Base-by-base conservation (phyloP, 257 asterid species). In the Ligustrum vulgare region DNA sequence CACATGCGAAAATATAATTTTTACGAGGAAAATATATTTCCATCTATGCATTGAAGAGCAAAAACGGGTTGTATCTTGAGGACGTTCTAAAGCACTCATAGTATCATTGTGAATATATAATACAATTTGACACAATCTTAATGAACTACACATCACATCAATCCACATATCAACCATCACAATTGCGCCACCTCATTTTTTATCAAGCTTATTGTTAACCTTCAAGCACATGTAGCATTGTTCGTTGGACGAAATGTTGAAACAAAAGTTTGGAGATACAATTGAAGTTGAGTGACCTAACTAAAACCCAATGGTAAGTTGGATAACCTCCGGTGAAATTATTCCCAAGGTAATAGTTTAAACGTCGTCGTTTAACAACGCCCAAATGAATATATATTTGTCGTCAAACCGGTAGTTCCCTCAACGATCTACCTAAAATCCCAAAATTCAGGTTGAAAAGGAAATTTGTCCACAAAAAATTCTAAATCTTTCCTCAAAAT, bases 391-490 rank as follows among this genome's bases (percentile, higher is more conserved):
- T 54, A 69, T 75, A 81, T 70, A 51, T 16, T 72, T 67, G 4
- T 72, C 83, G 88, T 85, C 88, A 82, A 79, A 86, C 66, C 70
- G 54, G 2, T 25, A 6, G n/a, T 69, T 39, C 49, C n/a, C 41
- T 32, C 58, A 73, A 58, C 67, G 84, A 81, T 76, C 84, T 71
- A 68, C 75, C 73, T 54, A 18, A 72, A 75, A 43, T 54, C 80
- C 16, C 73, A 41, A 70, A 34, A 72, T 78, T 80, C 82, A 78
- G 86, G 79, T 84, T 76, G 78, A 56, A 69, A 70, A 39, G n/a
- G 0, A 10, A 64, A 9, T 20, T 43, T 67, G 31, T 28, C 31
- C 16, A 16, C 60, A 32, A 51, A 49, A 35, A 31, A 54, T 64
- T 34, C 74, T 18, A 70, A 74, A 10, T 33, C 51, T 45, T 67